phyloP scores from a whole-genome alignment of 2,329 filamentous ascomycete genomes.

The Lecanicillium sp. region DNA sequence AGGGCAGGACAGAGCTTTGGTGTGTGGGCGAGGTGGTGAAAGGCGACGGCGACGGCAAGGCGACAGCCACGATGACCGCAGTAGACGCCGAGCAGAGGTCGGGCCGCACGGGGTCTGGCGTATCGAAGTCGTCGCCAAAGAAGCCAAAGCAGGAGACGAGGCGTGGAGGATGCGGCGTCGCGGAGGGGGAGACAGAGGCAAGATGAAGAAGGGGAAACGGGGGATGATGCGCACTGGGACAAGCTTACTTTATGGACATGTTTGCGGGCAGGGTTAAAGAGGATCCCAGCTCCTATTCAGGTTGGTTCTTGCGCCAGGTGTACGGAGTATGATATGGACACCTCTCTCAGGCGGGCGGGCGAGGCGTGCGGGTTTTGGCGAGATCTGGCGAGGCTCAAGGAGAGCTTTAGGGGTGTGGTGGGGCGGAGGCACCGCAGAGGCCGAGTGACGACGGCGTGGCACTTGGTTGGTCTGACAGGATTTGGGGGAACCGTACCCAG shows the following conservation, averaged over 20 bases:
- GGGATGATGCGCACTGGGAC: neutral
- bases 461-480: no score
- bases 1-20: slow-evolving; percentile 9
- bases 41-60: slow-evolving; percentile 7
- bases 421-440: no score
- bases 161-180: slow-evolving; percentile 6
- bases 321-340: slow-evolving; percentile 7
- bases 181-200: slow-evolving; percentile 7
- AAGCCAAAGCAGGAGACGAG: slow-evolving; percentile 6
- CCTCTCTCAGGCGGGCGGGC: neutral
- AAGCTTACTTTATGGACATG: slow-evolving; percentile 50
- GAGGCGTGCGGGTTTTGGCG: slow-evolving; percentile 7
- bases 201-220: slow-evolving; percentile 9
- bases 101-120: slow-evolving; percentile 9
- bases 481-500: no score
- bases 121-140: neutral
- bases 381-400: slow-evolving; percentile 2
- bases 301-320: slow-evolving; percentile 11
- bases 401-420: neutral
- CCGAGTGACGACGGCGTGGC: no score
- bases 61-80: slow-evolving; percentile 9
- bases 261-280: slow-evolving; percentile 24
- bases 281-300: slow-evolving; percentile 21
- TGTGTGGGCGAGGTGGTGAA: slow-evolving; percentile 3
- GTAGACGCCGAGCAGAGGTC: slow-evolving; percentile 11